A percentile compares a stretch with the other conserved stretches of the same genome.
These are phyloP conservation scores for Erysimum cheiri DNA, from an alignment of 441 rosid genomes.

Conservation along the genomic window DNA sequence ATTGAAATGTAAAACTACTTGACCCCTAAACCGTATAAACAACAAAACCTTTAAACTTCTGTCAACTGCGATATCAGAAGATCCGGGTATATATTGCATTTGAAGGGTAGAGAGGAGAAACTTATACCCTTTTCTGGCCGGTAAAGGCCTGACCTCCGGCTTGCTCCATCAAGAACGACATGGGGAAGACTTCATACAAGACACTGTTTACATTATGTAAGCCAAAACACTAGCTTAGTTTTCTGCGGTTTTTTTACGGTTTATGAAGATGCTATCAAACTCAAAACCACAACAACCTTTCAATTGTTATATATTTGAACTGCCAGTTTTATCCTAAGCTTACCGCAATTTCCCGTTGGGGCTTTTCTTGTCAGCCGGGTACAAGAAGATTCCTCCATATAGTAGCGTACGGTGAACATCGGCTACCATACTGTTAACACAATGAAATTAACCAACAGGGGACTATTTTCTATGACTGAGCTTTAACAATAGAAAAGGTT, in stretches of 20 bases:
- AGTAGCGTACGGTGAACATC: conserved; percentile 97
- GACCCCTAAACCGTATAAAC: not conserved
- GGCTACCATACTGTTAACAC: conserved; percentile 83
- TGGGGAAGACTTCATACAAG: conserved; percentile 95
- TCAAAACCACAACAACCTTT: conserved; percentile 24
- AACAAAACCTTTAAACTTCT: not conserved
- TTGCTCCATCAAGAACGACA: conserved; percentile 97
- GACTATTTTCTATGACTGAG: not conserved
- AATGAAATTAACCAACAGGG: not conserved
- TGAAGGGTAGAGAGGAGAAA: conserved; percentile 3
- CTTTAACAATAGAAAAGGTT: conserved; percentile 14
- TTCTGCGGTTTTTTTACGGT: not conserved
- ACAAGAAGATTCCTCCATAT: conserved; percentile 93
- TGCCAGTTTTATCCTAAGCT: conserved; percentile 27
- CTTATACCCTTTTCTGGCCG: conserved; percentile 82
- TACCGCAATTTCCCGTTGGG: conserved; percentile 96
- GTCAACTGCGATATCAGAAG: not conserved
- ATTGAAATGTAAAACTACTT: conserved; percentile 7
- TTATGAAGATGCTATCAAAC: conserved; percentile 1
- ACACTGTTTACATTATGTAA: conserved; percentile 53
- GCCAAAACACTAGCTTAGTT: conserved; percentile 10
- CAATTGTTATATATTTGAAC: conserved; percentile 15
- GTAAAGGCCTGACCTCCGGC: conserved; percentile 98
- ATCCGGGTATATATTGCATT: conserved; percentile 1
- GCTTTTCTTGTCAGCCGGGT: conserved; percentile 97